Conservation (phyloP, 352 stramenopile genomes). For the Phytopythium aichiense region DNA sequence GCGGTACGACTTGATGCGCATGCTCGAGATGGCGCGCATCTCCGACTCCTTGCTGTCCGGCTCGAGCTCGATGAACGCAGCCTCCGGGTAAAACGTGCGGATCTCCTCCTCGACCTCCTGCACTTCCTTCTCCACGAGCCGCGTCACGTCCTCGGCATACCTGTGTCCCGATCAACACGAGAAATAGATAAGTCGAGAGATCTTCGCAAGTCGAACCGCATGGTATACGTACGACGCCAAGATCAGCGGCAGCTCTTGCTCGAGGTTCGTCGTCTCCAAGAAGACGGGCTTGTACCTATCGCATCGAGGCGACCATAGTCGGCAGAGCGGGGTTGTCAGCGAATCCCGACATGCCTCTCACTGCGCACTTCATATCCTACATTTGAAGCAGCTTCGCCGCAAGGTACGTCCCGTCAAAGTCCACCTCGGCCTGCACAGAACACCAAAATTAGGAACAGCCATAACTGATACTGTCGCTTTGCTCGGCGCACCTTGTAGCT, state of each 20-base stretch:
- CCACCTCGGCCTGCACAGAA: conserved; percentile 89
- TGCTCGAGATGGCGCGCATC: conserved; percentile 79
- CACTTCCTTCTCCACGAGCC: conserved; percentile 95
- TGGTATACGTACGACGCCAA: conserved; percentile 82
- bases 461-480: not conserved
- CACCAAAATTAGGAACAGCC: not conserved
- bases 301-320: conserved; percentile 5
- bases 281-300: conserved; percentile 92
- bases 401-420: conserved; percentile 98
- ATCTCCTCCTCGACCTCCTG: conserved; percentile 95
- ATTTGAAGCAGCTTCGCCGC: conserved; percentile 92
- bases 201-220: not conserved
- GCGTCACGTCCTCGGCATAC: conserved; percentile 95
- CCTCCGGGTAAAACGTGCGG: conserved; percentile 89
- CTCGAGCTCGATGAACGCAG: conserved; percentile 97
- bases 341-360: not conserved
- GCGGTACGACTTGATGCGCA: conserved; percentile 75
- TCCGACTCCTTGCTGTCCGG: conserved; percentile 91
- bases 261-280: conserved; percentile 84
- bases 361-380: conserved; percentile 18
- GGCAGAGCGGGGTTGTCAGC: conserved; percentile 8
- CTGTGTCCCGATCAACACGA: conserved; percentile 3
- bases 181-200: not conserved
- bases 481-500: conserved; percentile 90
- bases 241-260: conserved; percentile 92